Base-by-base conservation (phyloP, 305 asterid genomes). In the Petunia hybrid region DNA sequence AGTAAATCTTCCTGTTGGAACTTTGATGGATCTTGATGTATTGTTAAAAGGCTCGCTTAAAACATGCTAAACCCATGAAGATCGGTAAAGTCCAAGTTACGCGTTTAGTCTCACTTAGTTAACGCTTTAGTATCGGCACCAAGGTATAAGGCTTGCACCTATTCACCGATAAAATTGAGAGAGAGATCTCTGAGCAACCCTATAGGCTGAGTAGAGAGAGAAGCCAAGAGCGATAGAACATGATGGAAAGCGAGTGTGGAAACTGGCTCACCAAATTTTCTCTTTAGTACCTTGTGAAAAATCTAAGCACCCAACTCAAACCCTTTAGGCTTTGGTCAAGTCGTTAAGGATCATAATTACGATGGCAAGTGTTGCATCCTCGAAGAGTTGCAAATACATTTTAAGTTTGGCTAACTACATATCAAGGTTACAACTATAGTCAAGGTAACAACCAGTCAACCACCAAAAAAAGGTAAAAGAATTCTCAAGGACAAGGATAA, bases 331-430 rank as follows among this genome's bases (percentile, higher is more conserved):
- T 7, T 45, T 3, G 59, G 42, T 45, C 59, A 22, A 69, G 10
- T 45, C 43, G 59, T 10, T 69, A 2, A 38, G 9, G 59, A 45
- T 69, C 77, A 45, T 51, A 16, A 69, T 22, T 69, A 69, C 8
- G 76, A 43, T n/a, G 55, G 57, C 76, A 68, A 42, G 8, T 69
- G 41, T 43, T 16, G 16, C 76, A 69, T 69, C 43, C 76, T 69
- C 45, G 41, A 43, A 4, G n/a, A 42, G 14, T 6, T 42, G 13
- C 45, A 6, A 43, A 13, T 22, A 16, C 76, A 43, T 69, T 69
- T 53, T 51, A 69, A 43, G 41, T 43, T 69, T 6, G 8, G 57
- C 16, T 43, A 69, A 16, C 9, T 43, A 43, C 57, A 57, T 57
- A 57, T 57, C 22, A 57, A 63, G 16, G 43, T 38, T 36, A 63